A percentile compares a stretch with the other conserved stretches of the same genome.
These are phyloP conservation scores for Pisolithus thermaeus DNA, from an alignment of 1,284 basidiomycete genomes.

Conservation along the genomic window DNA sequence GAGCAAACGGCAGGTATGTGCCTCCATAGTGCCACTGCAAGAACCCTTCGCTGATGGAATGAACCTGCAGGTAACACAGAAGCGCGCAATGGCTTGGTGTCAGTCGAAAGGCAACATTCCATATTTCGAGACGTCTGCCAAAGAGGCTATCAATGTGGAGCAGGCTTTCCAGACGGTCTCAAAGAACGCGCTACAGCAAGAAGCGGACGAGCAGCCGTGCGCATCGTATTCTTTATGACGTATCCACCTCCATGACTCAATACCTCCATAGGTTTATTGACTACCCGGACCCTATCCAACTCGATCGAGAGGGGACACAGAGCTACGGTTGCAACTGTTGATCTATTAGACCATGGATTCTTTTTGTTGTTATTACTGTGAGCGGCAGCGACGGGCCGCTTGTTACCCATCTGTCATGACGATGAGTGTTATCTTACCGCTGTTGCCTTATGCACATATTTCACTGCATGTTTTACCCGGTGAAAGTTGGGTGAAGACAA, in stretches of 20 bases:
- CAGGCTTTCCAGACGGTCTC: slow-evolving; percentile 99
- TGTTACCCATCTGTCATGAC: slow-evolving; percentile 29
- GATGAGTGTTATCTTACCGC: slow-evolving; percentile 31
- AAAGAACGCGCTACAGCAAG: slow-evolving; percentile 96
- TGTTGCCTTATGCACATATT: slow-evolving; percentile 18
- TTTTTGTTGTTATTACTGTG: slow-evolving; percentile 21
- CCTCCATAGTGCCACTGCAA: neutral
- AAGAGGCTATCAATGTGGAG: slow-evolving; percentile 99
- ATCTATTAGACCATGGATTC: slow-evolving; percentile 25
- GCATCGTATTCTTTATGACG: slow-evolving; percentile 28
- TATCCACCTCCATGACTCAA: slow-evolving; percentile 11
- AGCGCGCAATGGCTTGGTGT: slow-evolving; percentile 99
- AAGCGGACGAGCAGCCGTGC: slow-evolving; percentile 92
- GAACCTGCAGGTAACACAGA: slow-evolving; percentile 83
- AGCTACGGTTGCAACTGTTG: slow-evolving; percentile 91
- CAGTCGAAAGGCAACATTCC: slow-evolving; percentile 99
- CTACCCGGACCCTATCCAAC: slow-evolving; percentile 98
- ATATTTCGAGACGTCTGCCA: slow-evolving; percentile 99
- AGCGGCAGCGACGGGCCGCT: slow-evolving; percentile 17
- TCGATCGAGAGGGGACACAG: slow-evolving; percentile 90
- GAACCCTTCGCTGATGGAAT: slow-evolving; percentile 1
- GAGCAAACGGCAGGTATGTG: slow-evolving; percentile 88
- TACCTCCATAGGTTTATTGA: slow-evolving; percentile 80
- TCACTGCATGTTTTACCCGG: slow-evolving; percentile 17
- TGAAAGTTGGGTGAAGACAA: neutral